phyloP scores from a whole-genome alignment of 2,329 filamentous ascomycete species.

The Colletotrichum eremochloae region DNA sequence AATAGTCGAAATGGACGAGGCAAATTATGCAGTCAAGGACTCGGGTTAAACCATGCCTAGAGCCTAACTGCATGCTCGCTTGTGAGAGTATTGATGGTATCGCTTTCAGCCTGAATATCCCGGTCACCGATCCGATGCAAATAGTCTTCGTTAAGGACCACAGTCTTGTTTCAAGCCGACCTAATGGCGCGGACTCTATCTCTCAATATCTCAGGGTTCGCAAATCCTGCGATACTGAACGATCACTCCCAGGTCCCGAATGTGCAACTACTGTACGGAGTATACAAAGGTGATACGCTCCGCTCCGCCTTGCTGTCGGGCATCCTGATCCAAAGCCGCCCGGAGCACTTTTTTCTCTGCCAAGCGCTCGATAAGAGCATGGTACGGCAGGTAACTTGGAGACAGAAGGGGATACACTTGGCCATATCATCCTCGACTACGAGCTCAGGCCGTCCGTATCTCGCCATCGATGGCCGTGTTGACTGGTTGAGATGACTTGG shows the following conservation, averaged over 20 bases:
- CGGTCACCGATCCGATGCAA: not conserved
- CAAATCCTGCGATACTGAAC: not conserved
- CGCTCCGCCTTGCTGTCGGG: not conserved
- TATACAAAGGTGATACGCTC: not conserved
- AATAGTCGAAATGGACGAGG: slow-evolving; percentile 9
- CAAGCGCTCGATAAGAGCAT: not conserved
- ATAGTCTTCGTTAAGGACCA: slow-evolving; percentile 6
- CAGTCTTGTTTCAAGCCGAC: slow-evolving; percentile 8
- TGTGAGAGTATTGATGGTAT: not conserved
- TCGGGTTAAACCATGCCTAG: not conserved
- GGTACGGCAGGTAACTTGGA: not conserved
- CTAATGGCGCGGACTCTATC: slow-evolving; percentile 27
- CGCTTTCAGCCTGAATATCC: not conserved
- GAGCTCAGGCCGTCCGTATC: not conserved
- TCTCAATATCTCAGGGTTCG: slow-evolving; percentile 1
- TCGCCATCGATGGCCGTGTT: slow-evolving; percentile 9
- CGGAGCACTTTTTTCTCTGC: not conserved
- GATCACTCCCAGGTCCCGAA: not conserved
- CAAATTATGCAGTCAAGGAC: not conserved
- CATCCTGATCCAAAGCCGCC: not conserved
- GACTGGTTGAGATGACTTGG: not conserved
- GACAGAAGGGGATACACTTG: not conserved
- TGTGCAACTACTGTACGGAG: not conserved
- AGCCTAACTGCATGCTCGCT: not conserved
- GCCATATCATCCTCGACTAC: not conserved